These are phyloP conservation scores for Tulasnella sp. DNA, from an alignment of 768 basidiomycete genomes.

Conservation along the genomic window DNA sequence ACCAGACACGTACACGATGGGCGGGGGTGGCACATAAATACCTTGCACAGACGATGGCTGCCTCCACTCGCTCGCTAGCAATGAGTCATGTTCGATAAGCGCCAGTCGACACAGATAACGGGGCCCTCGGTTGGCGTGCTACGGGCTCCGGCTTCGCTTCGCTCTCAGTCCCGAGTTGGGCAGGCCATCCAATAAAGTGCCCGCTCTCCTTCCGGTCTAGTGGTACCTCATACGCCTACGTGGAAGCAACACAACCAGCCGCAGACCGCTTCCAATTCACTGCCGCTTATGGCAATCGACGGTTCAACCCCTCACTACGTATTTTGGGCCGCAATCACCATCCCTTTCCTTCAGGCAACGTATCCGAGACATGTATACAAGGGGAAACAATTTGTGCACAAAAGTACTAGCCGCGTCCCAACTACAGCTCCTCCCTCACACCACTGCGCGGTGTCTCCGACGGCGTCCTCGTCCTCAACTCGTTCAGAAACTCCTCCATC, in stretches of 20 bases:
- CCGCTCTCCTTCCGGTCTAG: background rate
- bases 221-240: background rate
- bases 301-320: too few species aligned
- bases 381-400: background rate
- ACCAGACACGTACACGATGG: background rate
- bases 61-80: background rate
- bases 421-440: background rate
- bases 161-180: background rate
- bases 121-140: background rate
- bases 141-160: constrained; percentile 10
- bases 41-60: background rate
- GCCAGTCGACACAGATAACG: background rate
- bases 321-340: background rate
- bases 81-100: background rate
- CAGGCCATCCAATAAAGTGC: background rate
- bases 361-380: background rate
- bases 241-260: background rate
- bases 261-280: background rate
- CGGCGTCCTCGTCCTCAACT: background rate
- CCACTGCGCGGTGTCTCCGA: background rate
- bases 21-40: background rate
- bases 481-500: constrained; percentile 52
- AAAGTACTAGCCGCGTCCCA: background rate
- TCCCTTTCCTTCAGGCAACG: background rate
- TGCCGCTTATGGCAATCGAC: too few species aligned